Evolutionary conservation across 371 early-diverging fungal genomes (phyloP), one percentile per base, ranked within the genome.

Genomic region (Syncephalis fuscata): DNA sequence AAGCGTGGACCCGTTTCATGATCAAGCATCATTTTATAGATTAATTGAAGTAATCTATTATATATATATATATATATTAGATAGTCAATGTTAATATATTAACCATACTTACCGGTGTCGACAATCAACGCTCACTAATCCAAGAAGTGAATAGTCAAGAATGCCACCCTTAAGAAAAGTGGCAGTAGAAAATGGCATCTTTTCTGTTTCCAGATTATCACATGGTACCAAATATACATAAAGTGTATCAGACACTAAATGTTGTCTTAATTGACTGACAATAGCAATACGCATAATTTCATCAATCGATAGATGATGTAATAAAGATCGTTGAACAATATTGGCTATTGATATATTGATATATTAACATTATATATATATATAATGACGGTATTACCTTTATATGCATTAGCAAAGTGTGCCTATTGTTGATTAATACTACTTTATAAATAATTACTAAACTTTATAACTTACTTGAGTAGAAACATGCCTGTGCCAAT

Each of bases 11-110:
- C 81, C 9, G 53, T 56, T 36, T 81, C 81, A 49, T 73, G 74
- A 46, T 76, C 78, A 48, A 85, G 60, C 80, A 80, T 79, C 83
- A 82, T 83, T 56, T 80, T 85, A 58, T 81, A 80, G 38, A 85
- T 76, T 16, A 84, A 58, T 46, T 81, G 76, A 42, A 81, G 54
- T 44, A 85, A 57, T 47, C 78, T 68, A 46, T 19, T 16, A 43
- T 17, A 44, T n/a, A 15, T 11, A 49, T 26, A 26, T n/a, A n/a
- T 26, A 36, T 21, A 24, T 40, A 42, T n/a, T 41, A 23, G 22
- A n/a, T 5, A 44, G 2, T 21, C 36, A 16, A 17, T 15, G 17
- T n/a, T n/a, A 36, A 24, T 19, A 45, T 42, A 38, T 2, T 19
- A 16, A 11, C 23, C 0, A 17, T 10, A 45, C 10, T 41, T 63